These are phyloP conservation scores for Pistacia integerrima DNA, from an alignment of 345 rosid genomes.

Conservation along the genomic window DNA sequence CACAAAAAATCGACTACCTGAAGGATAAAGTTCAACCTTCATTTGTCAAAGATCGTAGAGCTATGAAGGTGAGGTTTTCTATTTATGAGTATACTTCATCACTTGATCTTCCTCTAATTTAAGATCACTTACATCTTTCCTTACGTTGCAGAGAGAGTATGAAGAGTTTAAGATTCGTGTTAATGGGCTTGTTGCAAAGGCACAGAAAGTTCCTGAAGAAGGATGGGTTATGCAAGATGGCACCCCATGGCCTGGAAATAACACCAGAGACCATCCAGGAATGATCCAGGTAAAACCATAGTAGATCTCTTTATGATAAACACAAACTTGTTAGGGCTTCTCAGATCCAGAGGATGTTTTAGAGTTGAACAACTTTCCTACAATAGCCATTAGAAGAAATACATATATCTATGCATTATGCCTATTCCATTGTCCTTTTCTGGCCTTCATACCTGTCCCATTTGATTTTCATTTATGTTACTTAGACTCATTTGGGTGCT, in stretches of 20 bases:
- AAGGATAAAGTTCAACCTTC: slow-evolving; percentile 93
- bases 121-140: slow-evolving; percentile 2
- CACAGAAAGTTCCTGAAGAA: slow-evolving; percentile 83
- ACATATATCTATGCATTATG: not conserved
- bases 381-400: not conserved
- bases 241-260: slow-evolving; percentile 99
- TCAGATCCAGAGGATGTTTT: not conserved
- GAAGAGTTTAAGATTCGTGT: slow-evolving; percentile 88
- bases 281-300: slow-evolving; percentile 78
- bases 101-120: not conserved
- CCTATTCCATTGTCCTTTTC: not conserved
- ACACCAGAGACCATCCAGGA: slow-evolving; percentile 96
- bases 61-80: slow-evolving; percentile 71
- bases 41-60: slow-evolving; percentile 95
- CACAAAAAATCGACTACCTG: slow-evolving; percentile 84
- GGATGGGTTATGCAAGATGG: slow-evolving; percentile 99
- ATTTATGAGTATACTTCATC: not conserved
- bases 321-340: not conserved
- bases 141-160: slow-evolving; percentile 74
- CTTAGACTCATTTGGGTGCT: not conserved
- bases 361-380: not conserved
- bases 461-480: not conserved
- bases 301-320: slow-evolving; percentile 16
- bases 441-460: not conserved
- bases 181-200: slow-evolving; percentile 92